Base-by-base conservation (phyloP, 208 protist genomes). In the Polymyxa betae region DNA sequence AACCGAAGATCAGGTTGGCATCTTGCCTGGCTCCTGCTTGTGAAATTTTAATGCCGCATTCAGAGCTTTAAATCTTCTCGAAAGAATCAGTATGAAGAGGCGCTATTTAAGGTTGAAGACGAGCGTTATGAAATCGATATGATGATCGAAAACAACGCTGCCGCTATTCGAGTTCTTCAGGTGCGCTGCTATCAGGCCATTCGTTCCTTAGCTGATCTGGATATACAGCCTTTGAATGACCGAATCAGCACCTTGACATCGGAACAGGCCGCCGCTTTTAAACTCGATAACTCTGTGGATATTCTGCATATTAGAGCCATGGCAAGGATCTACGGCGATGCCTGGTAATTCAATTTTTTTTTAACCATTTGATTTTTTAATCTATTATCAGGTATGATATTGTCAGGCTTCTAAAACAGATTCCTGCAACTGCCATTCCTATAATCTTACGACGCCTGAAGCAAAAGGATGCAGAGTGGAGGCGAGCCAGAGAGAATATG, bases 51-150 rank as follows among this genome's bases (percentile, higher is more conserved):
- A 60, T 29, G 49, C 49, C 12, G 24, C 49, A n/a, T n/a, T 5
- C 49, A 88, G 89, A 92, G 90, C 44, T 94, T 94, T 90, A 94
- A 94, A 45, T 90, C 66, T 38, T 90, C 93, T n/a, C 88, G 93
- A 16, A 95, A 96, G 92, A 96, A 95, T 88, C 77, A 92, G 60
- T 95, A 94, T 89, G 95, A 96, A 91, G 94, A 96, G 52, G 92
- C 90, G 32, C n/a, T 96, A 43, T 96, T 93, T 93, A 94, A 94
- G 60, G 66, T 46, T 32, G 93, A 94, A 88, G 93, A 94, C 49
- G 92, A 94, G 72, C 87, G 93, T 0, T 94, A 92, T 66, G 93
- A 94, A 89, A 45, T 94, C 38, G 95, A 96, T 52, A 68, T 96
- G 45, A 87, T 96, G 10, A 94, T 97, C 24, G 95, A 96, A 87